Evolutionary conservation across 768 basidiomycete species (phyloP).

Genomic region (Calocera viscosa): DNA sequence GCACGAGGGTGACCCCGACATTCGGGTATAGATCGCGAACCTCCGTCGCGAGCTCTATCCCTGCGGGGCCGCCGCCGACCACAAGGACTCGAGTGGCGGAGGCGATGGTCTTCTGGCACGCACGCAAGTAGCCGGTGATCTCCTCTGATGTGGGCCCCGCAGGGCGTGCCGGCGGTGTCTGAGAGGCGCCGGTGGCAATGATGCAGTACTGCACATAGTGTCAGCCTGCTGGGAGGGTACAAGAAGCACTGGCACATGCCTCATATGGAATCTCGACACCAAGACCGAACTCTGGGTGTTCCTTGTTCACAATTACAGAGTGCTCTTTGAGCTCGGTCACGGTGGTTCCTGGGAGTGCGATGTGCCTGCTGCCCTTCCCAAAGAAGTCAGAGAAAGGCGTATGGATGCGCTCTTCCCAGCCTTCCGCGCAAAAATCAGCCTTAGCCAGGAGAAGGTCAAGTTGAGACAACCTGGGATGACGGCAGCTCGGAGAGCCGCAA

Average conservation of each 20-base stretch:
- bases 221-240: not conserved
- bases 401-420: slow-evolving; percentile 24
- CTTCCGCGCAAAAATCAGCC: slow-evolving; percentile 10
- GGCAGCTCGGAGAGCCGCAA: slow-evolving; percentile 22
- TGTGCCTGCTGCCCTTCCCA: slow-evolving; percentile 18
- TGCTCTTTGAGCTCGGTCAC: slow-evolving; percentile 21
- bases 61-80: slow-evolving; percentile 61
- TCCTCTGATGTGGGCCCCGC: not conserved
- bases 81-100: slow-evolving; percentile 43
- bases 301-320: slow-evolving; percentile 22
- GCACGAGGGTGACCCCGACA: slow-evolving; percentile 47
- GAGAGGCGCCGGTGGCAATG: slow-evolving; percentile 25
- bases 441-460: not conserved
- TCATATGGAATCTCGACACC: slow-evolving; percentile 22
- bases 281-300: slow-evolving; percentile 21
- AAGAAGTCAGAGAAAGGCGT: slow-evolving; percentile 21
- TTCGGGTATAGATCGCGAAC: slow-evolving; percentile 42
- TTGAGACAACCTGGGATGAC: slow-evolving; percentile 22
- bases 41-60: slow-evolving; percentile 60
- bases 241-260: slow-evolving; percentile 12
- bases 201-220: slow-evolving; percentile 19
- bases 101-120: slow-evolving; percentile 25
- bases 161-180: slow-evolving; percentile 23
- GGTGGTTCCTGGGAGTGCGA: slow-evolving; percentile 22
- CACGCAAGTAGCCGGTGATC: not conserved